Evolutionary conservation across 805 yeast species (phyloP), one percentile per base, ranked within the genome.

Genomic region (Zygosaccharomyces bailii): DNA sequence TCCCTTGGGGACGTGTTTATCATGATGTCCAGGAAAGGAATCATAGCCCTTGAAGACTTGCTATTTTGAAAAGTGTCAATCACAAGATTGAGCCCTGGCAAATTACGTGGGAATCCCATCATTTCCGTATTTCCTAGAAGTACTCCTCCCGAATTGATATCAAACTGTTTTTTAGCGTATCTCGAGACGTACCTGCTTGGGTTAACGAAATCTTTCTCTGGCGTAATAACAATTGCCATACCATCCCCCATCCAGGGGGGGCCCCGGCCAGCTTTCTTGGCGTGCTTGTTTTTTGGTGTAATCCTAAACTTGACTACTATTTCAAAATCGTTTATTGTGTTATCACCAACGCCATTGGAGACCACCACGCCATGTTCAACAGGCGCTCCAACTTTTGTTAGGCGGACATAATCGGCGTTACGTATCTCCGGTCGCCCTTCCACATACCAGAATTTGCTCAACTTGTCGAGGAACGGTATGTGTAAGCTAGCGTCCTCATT

Each of bases 281-380:
- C 9, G 5, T 18, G 14, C 7, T 41, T 25, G 18, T 21, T 31
- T 16, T 24, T 30, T 19, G 44, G 38, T 33, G 48, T 46, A 8
- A 55, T 41, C 14, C 46, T 53, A 39, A 62, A 57, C 19, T 48
- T 50, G 6, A 54, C 52, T 4, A 45, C 46, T 6, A 51, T 49
- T 46, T 62, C 67, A 41, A 61, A 61, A 46, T 62, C 61, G 51
- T 61, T 55, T 16, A 62, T 58, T n/a, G 46, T 52, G 45, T 60
- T 61, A 42, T 62, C 67, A 17, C 67, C 67, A 25, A 60, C 44
- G 2, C 65, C 66, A 45, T 61, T 62, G 14, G 67, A 62, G 17
- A 62, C 45, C 14, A 62, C 36, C 6, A 52, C 29, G 13, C 67
- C 67, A 29, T 53, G 44, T 13, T 44, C 46, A 16, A 52, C 46